phyloP scores from a whole-genome alignment of 2,329 filamentous ascomycete species.

The Arthrobotrys sphaeroides region DNA sequence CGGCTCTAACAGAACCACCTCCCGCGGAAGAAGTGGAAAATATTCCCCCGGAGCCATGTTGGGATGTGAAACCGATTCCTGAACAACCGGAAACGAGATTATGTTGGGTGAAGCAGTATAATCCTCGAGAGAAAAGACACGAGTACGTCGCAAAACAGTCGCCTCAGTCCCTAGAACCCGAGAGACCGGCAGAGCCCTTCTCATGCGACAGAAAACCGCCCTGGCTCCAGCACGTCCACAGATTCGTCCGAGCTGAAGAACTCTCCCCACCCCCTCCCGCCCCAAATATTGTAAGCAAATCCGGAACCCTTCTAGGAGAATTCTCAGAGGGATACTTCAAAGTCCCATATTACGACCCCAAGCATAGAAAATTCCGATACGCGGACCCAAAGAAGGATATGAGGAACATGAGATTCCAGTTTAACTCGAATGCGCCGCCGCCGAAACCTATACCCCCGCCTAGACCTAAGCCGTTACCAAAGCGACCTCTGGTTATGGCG shows the following conservation, averaged over 20 bases:
- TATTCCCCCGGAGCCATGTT: background rate
- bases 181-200: background rate
- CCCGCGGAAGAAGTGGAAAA: background rate
- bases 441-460: slow-evolving; percentile 14
- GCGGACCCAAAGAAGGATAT: slow-evolving; percentile 23
- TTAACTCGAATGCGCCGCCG: slow-evolving; percentile 18
- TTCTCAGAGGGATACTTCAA: slow-evolving; percentile 25
- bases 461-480: slow-evolving; percentile 7
- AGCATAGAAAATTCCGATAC: slow-evolving; percentile 25
- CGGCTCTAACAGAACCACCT: background rate
- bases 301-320: slow-evolving; percentile 1
- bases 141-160: slow-evolving; percentile 34
- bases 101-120: slow-evolving; percentile 32
- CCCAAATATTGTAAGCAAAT: slow-evolving; percentile 21
- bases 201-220: slow-evolving; percentile 28
- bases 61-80: slow-evolving; percentile 16
- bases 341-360: slow-evolving; percentile 26
- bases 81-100: slow-evolving; percentile 6
- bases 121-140: slow-evolving; percentile 3
- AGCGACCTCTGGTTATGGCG: slow-evolving; percentile 33
- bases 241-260: slow-evolving; percentile 43
- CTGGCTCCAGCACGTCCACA: slow-evolving; percentile 36
- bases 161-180: background rate
- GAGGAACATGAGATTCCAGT: slow-evolving; percentile 29
- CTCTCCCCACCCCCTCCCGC: slow-evolving; percentile 20